Base-by-base conservation (phyloP, 2,329 filamentous ascomycete genomes). In the Penicillium polonicum region DNA sequence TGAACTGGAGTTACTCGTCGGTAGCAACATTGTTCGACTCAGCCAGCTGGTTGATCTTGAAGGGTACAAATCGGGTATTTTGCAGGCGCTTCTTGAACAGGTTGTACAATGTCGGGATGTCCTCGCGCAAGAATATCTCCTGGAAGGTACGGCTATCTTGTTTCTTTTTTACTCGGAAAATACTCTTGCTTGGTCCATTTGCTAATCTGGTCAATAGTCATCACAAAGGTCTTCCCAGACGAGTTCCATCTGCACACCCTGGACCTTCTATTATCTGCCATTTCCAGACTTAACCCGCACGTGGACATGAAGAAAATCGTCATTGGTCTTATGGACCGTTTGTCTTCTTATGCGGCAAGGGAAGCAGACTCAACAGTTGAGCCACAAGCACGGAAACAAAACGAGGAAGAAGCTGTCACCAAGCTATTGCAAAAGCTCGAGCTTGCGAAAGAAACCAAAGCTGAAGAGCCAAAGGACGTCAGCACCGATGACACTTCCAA, bases 271-370 rank as follows among this genome's bases (percentile, higher is more conserved):
- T 85, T 99, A 35, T 94, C 89, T 9, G 94, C 94, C 7, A 96
- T 96, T 35, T 91, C 93, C 15, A 84, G 93, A 57, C 82, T 99
- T 38, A 97, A 99, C 69, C 94, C 93, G 0, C 91, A 97, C 70
- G 94, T 99, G 69, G 96, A 99, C 66, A 88, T 99, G 77, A 99
- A 99, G 79, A 90, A 90, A 46, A 99, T 99, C 57, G 93, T 99
- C 10, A 97, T 97, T 71, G 94, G 93, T 27, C 81, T 99, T 59
- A 99, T 99, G 95, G 93, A 99, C 71, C 87, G 94, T 39, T 78
- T 99, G 31, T 97, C 94, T 7, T 88, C 92, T 55, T 99, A 96
- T 74, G 93, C 94, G n/a, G 89, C 94, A 67, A 85, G 92, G 56
- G 93, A 97, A 75, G 85, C 90, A 4, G 88, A 90, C 55, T 82